Conservation (phyloP, 1,284 basidiomycete genomes). For the Rhodotorula sp. region DNA sequence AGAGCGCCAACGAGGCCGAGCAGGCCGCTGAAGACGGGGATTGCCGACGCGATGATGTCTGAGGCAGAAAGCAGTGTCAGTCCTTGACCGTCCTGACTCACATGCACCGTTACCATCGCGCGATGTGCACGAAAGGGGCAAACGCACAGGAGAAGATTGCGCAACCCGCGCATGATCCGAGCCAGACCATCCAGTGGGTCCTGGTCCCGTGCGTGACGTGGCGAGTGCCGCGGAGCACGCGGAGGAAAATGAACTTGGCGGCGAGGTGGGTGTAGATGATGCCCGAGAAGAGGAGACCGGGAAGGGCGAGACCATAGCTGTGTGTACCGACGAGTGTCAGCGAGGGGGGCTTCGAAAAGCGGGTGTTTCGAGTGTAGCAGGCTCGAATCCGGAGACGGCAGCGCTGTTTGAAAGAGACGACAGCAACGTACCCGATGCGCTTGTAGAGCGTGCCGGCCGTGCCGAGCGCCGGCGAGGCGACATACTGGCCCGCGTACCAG, state of each 20-base stretch:
- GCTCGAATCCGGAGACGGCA: no score
- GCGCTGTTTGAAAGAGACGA: no score
- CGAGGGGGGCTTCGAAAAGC: no score
- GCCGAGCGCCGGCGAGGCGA: constrained; percentile 52
- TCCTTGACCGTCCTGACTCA: no score
- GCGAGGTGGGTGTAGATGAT: constrained; percentile 57
- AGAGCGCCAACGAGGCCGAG: constrained; percentile 29
- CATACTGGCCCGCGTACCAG: constrained; percentile 40
- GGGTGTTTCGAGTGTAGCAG: no score
- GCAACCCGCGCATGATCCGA: constrained; percentile 55
- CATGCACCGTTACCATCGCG: no score
- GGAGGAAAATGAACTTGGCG: constrained; percentile 63
- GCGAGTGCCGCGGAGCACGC: constrained; percentile 60
- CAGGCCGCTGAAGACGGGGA: constrained; percentile 14
- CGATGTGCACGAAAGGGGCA: no score
- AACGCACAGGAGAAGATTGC: constrained; percentile 51
- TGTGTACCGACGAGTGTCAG: no score
- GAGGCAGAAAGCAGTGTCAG: no score
- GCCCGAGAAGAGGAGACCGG: constrained; percentile 36
- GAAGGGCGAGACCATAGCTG: constrained; percentile 49
- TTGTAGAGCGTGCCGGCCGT: constrained; percentile 52
- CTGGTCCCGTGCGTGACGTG: constrained; percentile 63
- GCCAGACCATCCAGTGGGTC: constrained; percentile 66
- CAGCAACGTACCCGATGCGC: constrained; percentile 41
- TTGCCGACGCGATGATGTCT: constrained; percentile 56